Evolutionary conservation across 2,329 filamentous ascomycete genomes (phyloP), one percentile per base, ranked within the genome.

Genomic region (Gyromitra esculenta): DNA sequence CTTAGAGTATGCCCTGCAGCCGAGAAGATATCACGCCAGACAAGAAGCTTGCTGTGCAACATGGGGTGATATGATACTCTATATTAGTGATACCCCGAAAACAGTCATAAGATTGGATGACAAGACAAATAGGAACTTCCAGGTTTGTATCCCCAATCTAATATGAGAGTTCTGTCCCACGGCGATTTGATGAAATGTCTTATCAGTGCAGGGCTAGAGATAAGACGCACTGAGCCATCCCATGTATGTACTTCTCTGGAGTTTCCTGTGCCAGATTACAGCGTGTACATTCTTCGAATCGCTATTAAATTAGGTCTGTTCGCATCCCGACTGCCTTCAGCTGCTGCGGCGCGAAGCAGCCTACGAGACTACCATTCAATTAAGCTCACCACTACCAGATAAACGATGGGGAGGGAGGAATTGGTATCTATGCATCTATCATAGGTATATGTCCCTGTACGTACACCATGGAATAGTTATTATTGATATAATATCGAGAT

Each of bases 201-300:
- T 70, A 69, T 75, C 72, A 67, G 59, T 35, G 35, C 45, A 63
- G 35, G 41, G 31, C 62, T 8, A 5, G 25, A 74, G 72, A 75
- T 75, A 75, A 75, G 64, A 8, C 48, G 11, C 54, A 50, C 31
- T 31, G 65, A 31, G 39, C 64, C 15, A 39, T 18, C n/a, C 7
- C 57, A 41, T 52, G 15, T 52, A 13, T 45, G 41, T 45, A 45
- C 41, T 45, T n/a, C 18, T 52, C 57, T 15, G 56, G 35, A 21
- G 48, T 52, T 54, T 57, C 66, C 48, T 48, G 39, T 45, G 18
- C 50, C 50, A 54, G 57, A 50, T 64, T 68, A 18, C 21, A 37
- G 21, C 41, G 43, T 25, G 43, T 43, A 25, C 21, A 21, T 18
- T 41, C 25, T 41, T 9, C 9, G 15, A 35, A 65, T 43, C 35